Evolutionary conservation across 129 eudicot species (phyloP).

Genomic region (Scalesia atractyloides): DNA sequence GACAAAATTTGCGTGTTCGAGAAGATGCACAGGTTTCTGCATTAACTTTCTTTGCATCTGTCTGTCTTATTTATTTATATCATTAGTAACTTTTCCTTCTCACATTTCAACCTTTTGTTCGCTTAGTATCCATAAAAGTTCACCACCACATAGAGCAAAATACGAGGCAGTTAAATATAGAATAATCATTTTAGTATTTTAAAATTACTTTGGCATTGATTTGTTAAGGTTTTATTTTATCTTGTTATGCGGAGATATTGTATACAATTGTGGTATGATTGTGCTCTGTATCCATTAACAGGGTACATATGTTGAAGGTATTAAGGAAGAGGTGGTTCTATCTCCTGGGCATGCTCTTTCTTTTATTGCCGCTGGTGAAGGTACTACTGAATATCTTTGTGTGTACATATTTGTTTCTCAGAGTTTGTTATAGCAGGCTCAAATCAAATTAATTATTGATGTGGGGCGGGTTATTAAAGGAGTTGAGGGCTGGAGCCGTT

Average conservation of each 20-base stretch:
- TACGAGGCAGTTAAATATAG: neutral
- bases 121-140: neutral
- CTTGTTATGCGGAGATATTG: conserved; percentile 16
- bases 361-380: conserved; percentile 99
- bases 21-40: conserved; percentile 95
- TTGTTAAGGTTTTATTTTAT: conserved; percentile 10
- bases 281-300: conserved; percentile 29
- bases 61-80: neutral
- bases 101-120: neutral
- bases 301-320: conserved; percentile 99
- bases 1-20: conserved; percentile 97
- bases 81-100: conserved; percentile 12
- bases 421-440: conserved; percentile 12
- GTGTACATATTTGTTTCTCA: conserved; percentile 18
- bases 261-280: neutral
- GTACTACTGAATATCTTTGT: conserved; percentile 39
- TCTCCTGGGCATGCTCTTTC: conserved; percentile 99
- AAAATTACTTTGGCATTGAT: neutral
- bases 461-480: neutral
- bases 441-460: neutral
- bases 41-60: conserved; percentile 7
- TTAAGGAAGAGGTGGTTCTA: conserved; percentile 98
- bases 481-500: no score
- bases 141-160: conserved; percentile 4
- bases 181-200: neutral